Evolutionary conservation across 345 rosid genomes (phyloP).

Genomic region (Hypericum perforatum): DNA sequence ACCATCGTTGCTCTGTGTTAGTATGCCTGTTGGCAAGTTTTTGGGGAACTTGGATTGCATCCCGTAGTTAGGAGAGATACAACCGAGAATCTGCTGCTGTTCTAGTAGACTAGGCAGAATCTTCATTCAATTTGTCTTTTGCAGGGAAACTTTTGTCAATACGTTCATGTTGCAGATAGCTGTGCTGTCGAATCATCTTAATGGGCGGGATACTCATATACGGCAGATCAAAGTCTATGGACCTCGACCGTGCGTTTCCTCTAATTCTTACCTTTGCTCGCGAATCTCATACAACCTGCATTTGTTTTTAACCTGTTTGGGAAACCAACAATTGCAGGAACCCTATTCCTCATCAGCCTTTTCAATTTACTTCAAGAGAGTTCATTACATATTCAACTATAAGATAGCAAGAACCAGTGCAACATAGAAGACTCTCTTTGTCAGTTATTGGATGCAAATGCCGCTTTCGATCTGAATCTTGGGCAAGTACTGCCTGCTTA

Average conservation of each 20-base stretch:
- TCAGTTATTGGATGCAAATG: background rate
- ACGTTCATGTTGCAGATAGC: constrained; percentile 87
- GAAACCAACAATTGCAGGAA: constrained; percentile 35
- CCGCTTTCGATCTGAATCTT: too few relatives aligned
- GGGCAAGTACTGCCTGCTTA: too few relatives aligned
- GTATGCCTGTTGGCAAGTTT: too few relatives aligned
- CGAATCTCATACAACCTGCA: background rate
- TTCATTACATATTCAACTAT: constrained; percentile 59
- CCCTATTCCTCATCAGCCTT: constrained; percentile 76
- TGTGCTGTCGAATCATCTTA: constrained; percentile 71
- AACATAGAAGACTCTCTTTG: background rate
- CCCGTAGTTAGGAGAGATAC: too few relatives aligned
- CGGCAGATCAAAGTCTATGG: constrained; percentile 92
- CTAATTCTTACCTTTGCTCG: background rate
- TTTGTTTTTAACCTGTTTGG: background rate
- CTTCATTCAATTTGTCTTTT: constrained; percentile 4
- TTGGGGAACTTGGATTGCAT: too few relatives aligned
- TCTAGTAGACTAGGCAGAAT: too few relatives aligned
- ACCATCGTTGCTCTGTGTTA: too few relatives aligned
- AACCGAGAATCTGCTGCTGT: too few relatives aligned
- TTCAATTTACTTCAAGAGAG: constrained; percentile 77
- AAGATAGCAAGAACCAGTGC: constrained; percentile 32
- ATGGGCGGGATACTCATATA: constrained; percentile 80
- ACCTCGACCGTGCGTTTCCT: constrained; percentile 49
- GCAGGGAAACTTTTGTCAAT: constrained; percentile 84